Evolutionary conservation across 2,329 filamentous ascomycete genomes (phyloP).

Genomic region (Aureobasidium melanogenum): DNA sequence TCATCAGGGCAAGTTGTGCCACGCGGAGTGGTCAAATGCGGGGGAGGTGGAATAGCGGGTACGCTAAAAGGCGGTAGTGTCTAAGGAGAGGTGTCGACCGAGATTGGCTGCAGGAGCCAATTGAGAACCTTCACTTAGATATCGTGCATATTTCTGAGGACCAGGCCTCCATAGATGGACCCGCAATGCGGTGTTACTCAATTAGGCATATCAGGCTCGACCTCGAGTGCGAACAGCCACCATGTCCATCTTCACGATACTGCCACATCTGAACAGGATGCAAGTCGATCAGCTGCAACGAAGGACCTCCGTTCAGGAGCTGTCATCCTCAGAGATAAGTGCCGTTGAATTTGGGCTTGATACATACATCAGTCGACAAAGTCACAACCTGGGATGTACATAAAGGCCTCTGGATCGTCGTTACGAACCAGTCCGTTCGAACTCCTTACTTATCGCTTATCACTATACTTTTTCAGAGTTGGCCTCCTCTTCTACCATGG

Average conservation of each 20-base stretch:
- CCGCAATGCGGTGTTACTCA: neutral
- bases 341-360: neutral
- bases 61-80: neutral
- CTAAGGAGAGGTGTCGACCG: neutral
- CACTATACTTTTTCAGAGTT: neutral
- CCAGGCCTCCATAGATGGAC: neutral
- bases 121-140: neutral
- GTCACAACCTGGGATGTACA: neutral
- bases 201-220: constrained; percentile 1
- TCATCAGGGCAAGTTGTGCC: neutral
- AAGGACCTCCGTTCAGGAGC: neutral
- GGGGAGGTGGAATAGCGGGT: neutral
- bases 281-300: neutral
- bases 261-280: neutral
- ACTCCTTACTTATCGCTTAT: neutral
- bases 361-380: neutral
- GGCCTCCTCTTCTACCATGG: neutral
- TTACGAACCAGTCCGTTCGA: neutral
- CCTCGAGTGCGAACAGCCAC: neutral
- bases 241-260: neutral
- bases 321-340: neutral
- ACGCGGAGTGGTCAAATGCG: neutral
- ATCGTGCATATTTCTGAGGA: neutral
- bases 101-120: neutral
- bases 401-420: neutral